These are phyloP conservation scores for Aspergillus sp. DNA, from an alignment of 2,329 filamentous ascomycete species.

Conservation along the genomic window DNA sequence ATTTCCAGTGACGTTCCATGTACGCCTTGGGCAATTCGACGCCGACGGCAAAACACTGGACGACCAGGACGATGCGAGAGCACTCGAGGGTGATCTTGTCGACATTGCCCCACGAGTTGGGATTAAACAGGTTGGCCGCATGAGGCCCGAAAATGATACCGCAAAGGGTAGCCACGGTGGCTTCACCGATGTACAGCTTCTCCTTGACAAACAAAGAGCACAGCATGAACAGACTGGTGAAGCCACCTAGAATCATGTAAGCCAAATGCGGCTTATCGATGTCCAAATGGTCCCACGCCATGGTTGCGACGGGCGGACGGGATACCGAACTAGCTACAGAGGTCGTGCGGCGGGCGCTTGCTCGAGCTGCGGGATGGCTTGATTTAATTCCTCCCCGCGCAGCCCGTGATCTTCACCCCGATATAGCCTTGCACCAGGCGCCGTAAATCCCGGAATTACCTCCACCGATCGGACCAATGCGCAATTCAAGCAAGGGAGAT, in stretches of 20 bases:
- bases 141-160: conserved; percentile 71
- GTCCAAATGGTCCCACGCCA: conserved; percentile 55
- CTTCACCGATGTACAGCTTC: conserved; percentile 96
- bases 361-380: neutral
- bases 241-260: conserved; percentile 96
- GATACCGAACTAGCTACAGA: too few relatives aligned
- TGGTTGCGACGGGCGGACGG: conserved; percentile 27
- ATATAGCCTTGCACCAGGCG: conserved; percentile 8
- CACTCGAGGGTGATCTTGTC: conserved; percentile 70
- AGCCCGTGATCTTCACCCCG: neutral
- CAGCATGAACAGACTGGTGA: conserved; percentile 97
- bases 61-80: conserved; percentile 70
- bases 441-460: neutral
- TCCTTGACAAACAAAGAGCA: conserved; percentile 98
- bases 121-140: conserved; percentile 65
- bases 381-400: neutral
- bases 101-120: conserved; percentile 63
- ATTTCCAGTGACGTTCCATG: conserved; percentile 98
- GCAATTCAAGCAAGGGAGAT: conserved; percentile 27
- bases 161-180: conserved; percentile 78
- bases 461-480: conserved; percentile 14
- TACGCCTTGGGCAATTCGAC: conserved; percentile 73
- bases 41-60: conserved; percentile 72
- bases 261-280: conserved; percentile 96
- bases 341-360: neutral